These are phyloP conservation scores for Hymenoscyphus infarciens DNA, from an alignment of 2,329 filamentous ascomycete species.

Conservation along the genomic window DNA sequence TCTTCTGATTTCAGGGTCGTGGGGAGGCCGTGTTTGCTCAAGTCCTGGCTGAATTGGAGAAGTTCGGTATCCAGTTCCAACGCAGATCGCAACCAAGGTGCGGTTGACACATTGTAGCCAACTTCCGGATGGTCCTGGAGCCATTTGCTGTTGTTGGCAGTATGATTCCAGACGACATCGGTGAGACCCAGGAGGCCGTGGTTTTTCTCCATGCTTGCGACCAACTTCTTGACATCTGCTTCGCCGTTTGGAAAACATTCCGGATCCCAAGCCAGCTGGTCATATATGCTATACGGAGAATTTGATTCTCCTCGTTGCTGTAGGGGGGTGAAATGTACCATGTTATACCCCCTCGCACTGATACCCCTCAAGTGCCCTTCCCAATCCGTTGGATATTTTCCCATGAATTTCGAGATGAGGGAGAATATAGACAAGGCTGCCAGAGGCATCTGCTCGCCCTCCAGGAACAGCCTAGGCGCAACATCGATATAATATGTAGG, in stretches of 20 bases:
- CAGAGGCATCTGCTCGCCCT: constrained; percentile 71
- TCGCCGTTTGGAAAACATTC: constrained; percentile 81
- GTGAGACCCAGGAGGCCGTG: constrained; percentile 84
- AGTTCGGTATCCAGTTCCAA: constrained; percentile 77
- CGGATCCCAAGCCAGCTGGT: constrained; percentile 85
- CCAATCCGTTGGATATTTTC: constrained; percentile 85
- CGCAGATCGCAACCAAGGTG: constrained; percentile 70
- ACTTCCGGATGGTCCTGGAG: constrained; percentile 90
- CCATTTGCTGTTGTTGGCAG: constrained; percentile 93
- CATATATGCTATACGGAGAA: constrained; percentile 94
- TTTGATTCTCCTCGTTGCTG: constrained; percentile 87
- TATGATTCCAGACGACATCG: constrained; percentile 98
- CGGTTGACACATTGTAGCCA: constrained; percentile 89
- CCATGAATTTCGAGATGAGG: constrained; percentile 97
- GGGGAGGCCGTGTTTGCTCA: constrained; percentile 69
- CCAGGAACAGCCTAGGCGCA: constrained; percentile 72
- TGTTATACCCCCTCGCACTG: constrained; percentile 90
- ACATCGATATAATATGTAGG: constrained; percentile 90
- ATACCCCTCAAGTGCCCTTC: constrained; percentile 85
- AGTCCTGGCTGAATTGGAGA: constrained; percentile 57
- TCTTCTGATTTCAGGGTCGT: constrained; percentile 66
- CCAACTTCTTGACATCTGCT: constrained; percentile 71
- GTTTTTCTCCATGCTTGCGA: constrained; percentile 77
- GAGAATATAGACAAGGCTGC: constrained; percentile 90
- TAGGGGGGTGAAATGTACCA: constrained; percentile 96